phyloP scores from a whole-genome alignment of 2,329 filamentous ascomycete genomes.

The Dothistroma septosporum region DNA sequence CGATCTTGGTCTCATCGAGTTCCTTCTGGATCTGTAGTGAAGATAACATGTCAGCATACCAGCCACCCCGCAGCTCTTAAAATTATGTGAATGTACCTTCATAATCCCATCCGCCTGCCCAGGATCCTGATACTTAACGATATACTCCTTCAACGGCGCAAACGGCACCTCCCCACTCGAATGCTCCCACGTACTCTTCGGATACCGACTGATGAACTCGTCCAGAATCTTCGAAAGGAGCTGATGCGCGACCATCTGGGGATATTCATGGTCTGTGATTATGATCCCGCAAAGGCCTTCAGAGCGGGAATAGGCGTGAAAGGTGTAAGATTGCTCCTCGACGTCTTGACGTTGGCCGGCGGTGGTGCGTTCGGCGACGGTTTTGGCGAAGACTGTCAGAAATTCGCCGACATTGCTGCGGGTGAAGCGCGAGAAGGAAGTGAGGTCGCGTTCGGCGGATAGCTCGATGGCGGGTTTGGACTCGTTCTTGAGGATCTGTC shows the following conservation, averaged over 20 bases:
- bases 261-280: conserved; percentile 48
- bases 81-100: conserved; percentile 27
- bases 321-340: conserved; percentile 72
- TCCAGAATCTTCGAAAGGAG: conserved; percentile 82
- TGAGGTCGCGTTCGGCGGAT: conserved; percentile 70
- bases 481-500: conserved; percentile 76
- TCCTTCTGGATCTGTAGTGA: conserved; percentile 75
- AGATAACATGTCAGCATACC: conserved; percentile 42
- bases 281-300: conserved; percentile 48
- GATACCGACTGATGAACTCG: conserved; percentile 76
- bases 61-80: conserved; percentile 40
- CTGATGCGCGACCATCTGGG: conserved; percentile 76
- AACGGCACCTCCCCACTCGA: conserved; percentile 50
- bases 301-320: conserved; percentile 45
- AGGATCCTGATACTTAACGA: conserved; percentile 77
- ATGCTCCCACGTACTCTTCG: conserved; percentile 62
- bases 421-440: conserved; percentile 76
- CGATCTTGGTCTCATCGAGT: conserved; percentile 94
- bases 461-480: conserved; percentile 72
- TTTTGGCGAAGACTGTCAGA: conserved; percentile 82
- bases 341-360: conserved; percentile 77
- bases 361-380: conserved; percentile 77
- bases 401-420: conserved; percentile 59
- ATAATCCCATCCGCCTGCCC: conserved; percentile 80
- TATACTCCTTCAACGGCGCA: conserved; percentile 75